Conservation (phyloP, 2,329 filamentous ascomycete genomes). For the Penicillium occitanis region DNA sequence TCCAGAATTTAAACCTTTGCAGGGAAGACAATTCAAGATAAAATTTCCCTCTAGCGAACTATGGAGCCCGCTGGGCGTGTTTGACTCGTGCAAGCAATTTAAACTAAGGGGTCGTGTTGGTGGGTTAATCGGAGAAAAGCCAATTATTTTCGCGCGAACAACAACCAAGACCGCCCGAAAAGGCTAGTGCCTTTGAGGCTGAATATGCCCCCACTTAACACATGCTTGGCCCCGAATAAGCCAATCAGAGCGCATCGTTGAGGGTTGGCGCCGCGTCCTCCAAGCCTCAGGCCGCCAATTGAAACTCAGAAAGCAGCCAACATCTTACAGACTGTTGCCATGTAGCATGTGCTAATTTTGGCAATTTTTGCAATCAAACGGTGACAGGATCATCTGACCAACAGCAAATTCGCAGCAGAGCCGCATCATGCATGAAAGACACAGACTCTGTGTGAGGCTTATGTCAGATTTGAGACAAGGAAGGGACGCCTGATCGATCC, state of each 20-base stretch:
- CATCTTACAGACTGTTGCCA: not conserved
- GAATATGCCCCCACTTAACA: not conserved
- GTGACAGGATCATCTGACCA: not conserved
- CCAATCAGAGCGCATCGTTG: not conserved
- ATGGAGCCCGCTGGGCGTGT: not conserved
- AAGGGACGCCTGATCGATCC: no score
- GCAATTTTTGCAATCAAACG: not conserved
- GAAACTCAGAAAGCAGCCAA: not conserved
- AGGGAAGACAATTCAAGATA: no score
- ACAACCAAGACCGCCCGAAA: not conserved
- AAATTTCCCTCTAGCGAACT: not conserved
- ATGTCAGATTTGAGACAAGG: no score
- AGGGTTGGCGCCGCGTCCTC: not conserved
- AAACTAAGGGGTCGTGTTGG: not conserved
- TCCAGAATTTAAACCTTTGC: not conserved
- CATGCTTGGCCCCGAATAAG: not conserved
- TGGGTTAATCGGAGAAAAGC: not conserved
- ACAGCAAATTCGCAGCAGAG: not conserved
- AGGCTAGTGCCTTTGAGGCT: not conserved
- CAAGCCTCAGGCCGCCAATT: not conserved
- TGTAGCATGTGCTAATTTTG: not conserved
- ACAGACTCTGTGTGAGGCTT: not conserved
- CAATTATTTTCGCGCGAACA: not conserved
- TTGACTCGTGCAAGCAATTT: not conserved
- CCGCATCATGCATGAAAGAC: not conserved